Evolutionary conservation across 2,329 filamentous ascomycete species (phyloP).

Genomic region (Chalaropsis ovoidea): DNA sequence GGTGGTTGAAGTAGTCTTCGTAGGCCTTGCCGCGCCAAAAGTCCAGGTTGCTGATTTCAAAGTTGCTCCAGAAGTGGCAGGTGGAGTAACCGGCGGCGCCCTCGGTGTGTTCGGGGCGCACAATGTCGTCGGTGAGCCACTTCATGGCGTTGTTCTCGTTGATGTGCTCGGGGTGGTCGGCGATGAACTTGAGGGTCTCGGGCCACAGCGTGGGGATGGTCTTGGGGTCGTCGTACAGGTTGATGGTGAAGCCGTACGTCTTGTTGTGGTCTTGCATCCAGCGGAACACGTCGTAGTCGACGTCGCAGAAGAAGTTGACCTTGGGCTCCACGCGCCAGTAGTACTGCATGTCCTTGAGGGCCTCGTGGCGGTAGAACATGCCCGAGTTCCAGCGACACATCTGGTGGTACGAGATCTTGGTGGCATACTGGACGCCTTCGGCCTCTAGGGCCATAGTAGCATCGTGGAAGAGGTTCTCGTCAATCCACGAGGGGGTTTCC

Average conservation of each 20-base stretch:
- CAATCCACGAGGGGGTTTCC: conserved; percentile 87
- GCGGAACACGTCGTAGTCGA: conserved; percentile 96
- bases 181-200: conserved; percentile 84
- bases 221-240: conserved; percentile 82
- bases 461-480: conserved; percentile 72
- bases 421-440: conserved; percentile 80
- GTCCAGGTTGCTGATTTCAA: conserved; percentile 85
- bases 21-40: conserved; percentile 89
- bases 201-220: conserved; percentile 87
- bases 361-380: conserved; percentile 93
- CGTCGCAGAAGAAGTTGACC: conserved; percentile 96
- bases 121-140: conserved; percentile 72
- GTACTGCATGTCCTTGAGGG: conserved; percentile 69
- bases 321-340: conserved; percentile 99
- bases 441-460: conserved; percentile 74
- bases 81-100: conserved; percentile 90
- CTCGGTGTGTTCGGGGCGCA: conserved; percentile 67
- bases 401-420: conserved; percentile 85
- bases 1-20: conserved; percentile 90
- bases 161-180: conserved; percentile 70
- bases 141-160: conserved; percentile 74
- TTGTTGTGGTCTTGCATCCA: conserved; percentile 99
- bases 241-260: conserved; percentile 98
- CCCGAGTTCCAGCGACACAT: conserved; percentile 99
- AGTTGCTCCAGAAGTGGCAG: conserved; percentile 99